Conservation (phyloP, 768 basidiomycete genomes). For the Lentinula detonsa region DNA sequence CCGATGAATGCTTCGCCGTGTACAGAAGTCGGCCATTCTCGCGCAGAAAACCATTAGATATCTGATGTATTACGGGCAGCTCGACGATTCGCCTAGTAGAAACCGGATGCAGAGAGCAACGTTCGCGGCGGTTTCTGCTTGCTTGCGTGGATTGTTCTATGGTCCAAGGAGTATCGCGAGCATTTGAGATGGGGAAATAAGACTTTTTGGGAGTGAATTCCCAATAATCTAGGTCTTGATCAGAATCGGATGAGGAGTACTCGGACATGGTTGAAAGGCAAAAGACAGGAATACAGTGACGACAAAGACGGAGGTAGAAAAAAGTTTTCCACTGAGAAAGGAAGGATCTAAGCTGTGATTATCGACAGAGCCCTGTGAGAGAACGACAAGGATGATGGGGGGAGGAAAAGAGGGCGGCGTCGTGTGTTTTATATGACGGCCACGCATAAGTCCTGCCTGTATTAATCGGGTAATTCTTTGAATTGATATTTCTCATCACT, state of each 20-base stretch:
- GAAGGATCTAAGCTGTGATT: background rate
- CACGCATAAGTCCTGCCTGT: background rate
- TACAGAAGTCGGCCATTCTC: slow-evolving; percentile 19
- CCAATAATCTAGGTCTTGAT: slow-evolving; percentile 17
- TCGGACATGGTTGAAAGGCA: background rate
- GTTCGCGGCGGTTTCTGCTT: slow-evolving; percentile 12
- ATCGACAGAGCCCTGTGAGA: background rate
- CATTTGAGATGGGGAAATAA: slow-evolving; percentile 31
- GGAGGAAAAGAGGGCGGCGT: background rate
- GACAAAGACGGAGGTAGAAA: background rate
- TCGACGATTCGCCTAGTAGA: background rate
- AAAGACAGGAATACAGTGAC: background rate
- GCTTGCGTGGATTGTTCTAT: slow-evolving; percentile 16
- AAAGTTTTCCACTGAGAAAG: background rate
- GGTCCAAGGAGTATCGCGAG: slow-evolving; percentile 25
- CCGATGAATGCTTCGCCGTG: slow-evolving; percentile 42
- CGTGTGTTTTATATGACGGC: slow-evolving; percentile 3
- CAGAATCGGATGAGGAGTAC: slow-evolving; percentile 7
- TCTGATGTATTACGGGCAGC: background rate
- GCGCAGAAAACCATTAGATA: background rate
- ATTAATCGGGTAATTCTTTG: slow-evolving; percentile 3
- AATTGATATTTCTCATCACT: slow-evolving; percentile 3
- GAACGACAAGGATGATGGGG: slow-evolving; percentile 1
- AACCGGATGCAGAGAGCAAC: slow-evolving; percentile 11
- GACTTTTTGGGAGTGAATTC: slow-evolving; percentile 12